These are phyloP conservation scores for Calocybe indica DNA, from an alignment of 768 basidiomycete species.

Conservation along the genomic window DNA sequence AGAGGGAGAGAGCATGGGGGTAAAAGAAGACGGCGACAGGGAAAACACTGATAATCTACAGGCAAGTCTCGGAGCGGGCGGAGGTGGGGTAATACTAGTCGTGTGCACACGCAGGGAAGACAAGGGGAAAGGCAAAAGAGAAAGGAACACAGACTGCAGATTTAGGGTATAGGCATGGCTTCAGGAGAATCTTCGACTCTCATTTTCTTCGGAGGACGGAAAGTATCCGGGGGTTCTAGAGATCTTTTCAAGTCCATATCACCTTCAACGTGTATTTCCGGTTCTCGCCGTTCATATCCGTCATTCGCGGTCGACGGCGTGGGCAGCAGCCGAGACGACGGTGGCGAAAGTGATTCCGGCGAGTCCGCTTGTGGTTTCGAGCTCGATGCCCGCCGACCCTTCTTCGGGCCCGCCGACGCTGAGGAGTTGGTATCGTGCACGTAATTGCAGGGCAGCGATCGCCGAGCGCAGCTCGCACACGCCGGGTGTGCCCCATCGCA, in stretches of 20 bases:
- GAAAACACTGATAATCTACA: slow-evolving; percentile 10
- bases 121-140: slow-evolving; percentile 18
- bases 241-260: slow-evolving; percentile 58
- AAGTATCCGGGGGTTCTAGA: slow-evolving; percentile 45
- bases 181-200: slow-evolving; percentile 50
- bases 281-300: slow-evolving; percentile 33
- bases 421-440: slow-evolving; percentile 51
- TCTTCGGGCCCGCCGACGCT: slow-evolving; percentile 34
- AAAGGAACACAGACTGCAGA: slow-evolving; percentile 30
- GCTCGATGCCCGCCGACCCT: slow-evolving; percentile 49
- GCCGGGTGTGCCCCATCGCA: slow-evolving; percentile 85
- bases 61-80: slow-evolving; percentile 1
- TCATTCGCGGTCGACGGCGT: slow-evolving; percentile 39
- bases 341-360: slow-evolving; percentile 45
- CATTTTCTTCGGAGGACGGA: slow-evolving; percentile 65
- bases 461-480: slow-evolving; percentile 77
- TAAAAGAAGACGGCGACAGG: no score
- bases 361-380: slow-evolving; percentile 40
- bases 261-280: slow-evolving; percentile 34
- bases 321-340: slow-evolving; percentile 49
- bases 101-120: no score
- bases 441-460: slow-evolving; percentile 74
- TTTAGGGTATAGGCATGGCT: slow-evolving; percentile 50
- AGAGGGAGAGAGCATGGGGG: slow-evolving; percentile 10
- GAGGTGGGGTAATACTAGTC: neutral